phyloP scores from a whole-genome alignment of 2,329 filamentous ascomycete genomes.

The Pseudocercospora fijiensis region DNA sequence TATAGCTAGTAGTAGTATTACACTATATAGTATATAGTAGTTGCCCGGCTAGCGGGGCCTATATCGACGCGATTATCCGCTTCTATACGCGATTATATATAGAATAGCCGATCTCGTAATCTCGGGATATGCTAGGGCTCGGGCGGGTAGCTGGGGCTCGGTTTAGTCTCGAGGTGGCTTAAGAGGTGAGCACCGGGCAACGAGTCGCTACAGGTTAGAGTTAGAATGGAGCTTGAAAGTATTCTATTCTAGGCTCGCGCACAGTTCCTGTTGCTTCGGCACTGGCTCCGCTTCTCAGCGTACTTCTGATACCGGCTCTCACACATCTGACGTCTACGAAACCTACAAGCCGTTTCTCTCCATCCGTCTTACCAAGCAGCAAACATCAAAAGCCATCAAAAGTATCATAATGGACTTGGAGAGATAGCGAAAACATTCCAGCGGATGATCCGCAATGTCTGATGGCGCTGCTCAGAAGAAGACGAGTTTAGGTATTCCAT shows the following conservation, averaged over 20 bases:
- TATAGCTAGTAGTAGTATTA: too few relatives aligned
- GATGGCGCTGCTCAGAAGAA: conserved; percentile 19
- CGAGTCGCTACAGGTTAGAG: neutral
- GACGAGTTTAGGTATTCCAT: conserved; percentile 29
- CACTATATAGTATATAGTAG: too few relatives aligned
- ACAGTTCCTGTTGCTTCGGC: neutral
- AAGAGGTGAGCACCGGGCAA: neutral
- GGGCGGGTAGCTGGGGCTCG: too few relatives aligned
- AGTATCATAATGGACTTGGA: neutral
- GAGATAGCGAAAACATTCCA: neutral
- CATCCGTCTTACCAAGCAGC: neutral
- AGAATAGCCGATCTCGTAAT: too few relatives aligned
- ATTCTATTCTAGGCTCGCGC: neutral
- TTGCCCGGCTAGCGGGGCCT: too few relatives aligned
- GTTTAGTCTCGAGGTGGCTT: too few relatives aligned
- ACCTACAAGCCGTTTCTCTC: conserved; percentile 2
- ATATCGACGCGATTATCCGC: too few relatives aligned
- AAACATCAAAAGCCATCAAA: conserved; percentile 1
- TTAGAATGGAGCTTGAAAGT: neutral
- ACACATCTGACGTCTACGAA: conserved; percentile 2
- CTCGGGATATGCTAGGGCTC: too few relatives aligned
- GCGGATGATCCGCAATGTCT: conserved; percentile 21
- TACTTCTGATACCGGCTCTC: neutral
- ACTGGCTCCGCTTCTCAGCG: neutral
- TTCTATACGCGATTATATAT: too few relatives aligned